Conservation (phyloP, 495 filamentous ascomycete genomes). For the Penicillium subrubescens region DNA sequence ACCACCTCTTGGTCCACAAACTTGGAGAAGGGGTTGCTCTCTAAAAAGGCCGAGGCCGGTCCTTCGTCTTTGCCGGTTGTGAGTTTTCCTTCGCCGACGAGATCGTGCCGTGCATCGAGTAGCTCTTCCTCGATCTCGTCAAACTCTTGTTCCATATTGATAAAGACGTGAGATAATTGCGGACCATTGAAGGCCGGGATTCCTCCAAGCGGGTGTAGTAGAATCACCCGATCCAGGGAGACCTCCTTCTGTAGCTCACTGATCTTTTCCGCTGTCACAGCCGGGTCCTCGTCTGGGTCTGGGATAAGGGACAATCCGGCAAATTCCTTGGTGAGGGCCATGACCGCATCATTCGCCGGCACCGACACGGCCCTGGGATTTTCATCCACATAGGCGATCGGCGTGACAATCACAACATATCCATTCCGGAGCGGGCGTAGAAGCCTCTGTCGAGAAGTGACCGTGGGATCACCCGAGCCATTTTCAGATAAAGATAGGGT, state of each 20-base stretch:
- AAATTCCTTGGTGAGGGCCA: conserved; percentile 73
- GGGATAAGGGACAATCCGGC: conserved; percentile 53
- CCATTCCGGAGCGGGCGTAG: conserved; percentile 71
- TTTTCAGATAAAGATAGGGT: conserved; percentile 51
- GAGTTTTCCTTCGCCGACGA: conserved; percentile 10
- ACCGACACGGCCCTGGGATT: conserved; percentile 57
- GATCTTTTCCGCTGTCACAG: conserved; percentile 45
- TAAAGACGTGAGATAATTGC: conserved; percentile 78
- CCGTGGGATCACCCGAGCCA: conserved; percentile 33
- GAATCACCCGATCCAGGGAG: conserved; percentile 80
- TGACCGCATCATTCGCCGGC: conserved; percentile 65
- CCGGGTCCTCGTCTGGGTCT: conserved; percentile 50
- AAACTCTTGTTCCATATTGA: conserved; percentile 95
- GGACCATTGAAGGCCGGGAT: conserved; percentile 71
- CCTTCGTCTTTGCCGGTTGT: conserved; percentile 3
- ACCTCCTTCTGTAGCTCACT: conserved; percentile 54
- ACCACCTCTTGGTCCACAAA: conserved; percentile 43
- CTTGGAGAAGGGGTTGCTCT: conserved; percentile 51
- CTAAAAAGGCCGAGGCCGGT: conserved; percentile 24
- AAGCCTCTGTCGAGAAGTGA: conserved; percentile 62
- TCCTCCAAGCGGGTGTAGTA: conserved; percentile 86
- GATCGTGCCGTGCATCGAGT: conserved; percentile 22
- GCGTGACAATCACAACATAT: conserved; percentile 75
- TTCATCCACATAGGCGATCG: conserved; percentile 66
- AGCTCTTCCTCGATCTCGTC: conserved; percentile 65